Conservation (phyloP, 2,329 filamentous ascomycete species). For the Fusarium irregulare region DNA sequence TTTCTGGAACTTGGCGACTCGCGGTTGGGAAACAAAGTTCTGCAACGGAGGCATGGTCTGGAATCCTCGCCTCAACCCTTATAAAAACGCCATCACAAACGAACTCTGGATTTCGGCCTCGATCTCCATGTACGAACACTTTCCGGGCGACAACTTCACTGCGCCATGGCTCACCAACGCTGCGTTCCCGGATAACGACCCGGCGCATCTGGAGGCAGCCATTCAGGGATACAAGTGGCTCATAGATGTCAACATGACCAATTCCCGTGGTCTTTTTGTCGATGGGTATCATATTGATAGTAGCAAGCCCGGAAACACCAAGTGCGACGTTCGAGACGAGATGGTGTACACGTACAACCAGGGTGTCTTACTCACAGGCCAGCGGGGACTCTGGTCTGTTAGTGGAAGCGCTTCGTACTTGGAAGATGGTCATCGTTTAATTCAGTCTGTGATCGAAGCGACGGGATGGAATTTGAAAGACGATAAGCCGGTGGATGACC, state of each 20-base stretch:
- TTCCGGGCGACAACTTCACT: conserved; percentile 80
- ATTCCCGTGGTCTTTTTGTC: conserved; percentile 77
- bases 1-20: conserved; percentile 84
- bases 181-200: conserved; percentile 59
- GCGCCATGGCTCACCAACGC: conserved; percentile 68
- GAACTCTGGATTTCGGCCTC: conserved; percentile 88
- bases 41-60: conserved; percentile 92
- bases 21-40: conserved; percentile 83
- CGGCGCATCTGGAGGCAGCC: conserved; percentile 77
- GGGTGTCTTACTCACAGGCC: conserved; percentile 85
- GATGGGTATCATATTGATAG: conserved; percentile 89
- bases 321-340: conserved; percentile 84
- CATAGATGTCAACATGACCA: conserved; percentile 81
- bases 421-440: conserved; percentile 80
- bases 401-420: conserved; percentile 80
- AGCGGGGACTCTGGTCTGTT: conserved; percentile 81
- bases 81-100: conserved; percentile 98
- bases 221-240: conserved; percentile 86
- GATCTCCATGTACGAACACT: conserved; percentile 88
- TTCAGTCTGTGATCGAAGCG: conserved; percentile 78
- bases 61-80: conserved; percentile 82
- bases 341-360: conserved; percentile 98
- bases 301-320: conserved; percentile 70
- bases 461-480: conserved; percentile 76
- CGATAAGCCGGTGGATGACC: conserved; percentile 57